Conservation (phyloP, 2,329 filamentous ascomycete species). For the Talaromyces sp. region DNA sequence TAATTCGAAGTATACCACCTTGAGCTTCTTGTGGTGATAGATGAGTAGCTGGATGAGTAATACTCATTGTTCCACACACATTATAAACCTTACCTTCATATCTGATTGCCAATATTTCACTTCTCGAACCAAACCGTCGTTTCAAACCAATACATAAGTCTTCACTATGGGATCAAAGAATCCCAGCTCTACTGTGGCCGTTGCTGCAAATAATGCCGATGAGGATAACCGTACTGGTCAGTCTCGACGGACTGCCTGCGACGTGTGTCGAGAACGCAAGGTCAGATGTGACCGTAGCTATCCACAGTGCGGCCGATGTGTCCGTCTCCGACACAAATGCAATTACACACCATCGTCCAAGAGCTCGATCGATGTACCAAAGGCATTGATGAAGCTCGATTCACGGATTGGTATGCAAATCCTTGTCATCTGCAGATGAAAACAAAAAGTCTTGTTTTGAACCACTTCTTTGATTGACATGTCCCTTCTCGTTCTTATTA, state of each 20-base stretch:
- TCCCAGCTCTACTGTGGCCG: not conserved
- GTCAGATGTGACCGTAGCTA: conserved; percentile 1
- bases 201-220: not conserved
- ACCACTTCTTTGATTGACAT: not conserved
- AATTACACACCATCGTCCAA: conserved; percentile 1
- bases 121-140: too few relatives aligned
- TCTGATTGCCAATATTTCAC: not conserved
- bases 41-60: not conserved
- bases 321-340: conserved; percentile 1
- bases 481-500: not conserved
- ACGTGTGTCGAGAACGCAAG: conserved; percentile 1
- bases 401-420: not conserved
- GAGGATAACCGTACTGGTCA: not conserved
- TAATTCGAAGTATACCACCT: not conserved
- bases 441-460: not conserved
- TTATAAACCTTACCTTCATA: not conserved
- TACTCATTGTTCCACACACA: not conserved
- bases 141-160: not conserved
- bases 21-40: not conserved
- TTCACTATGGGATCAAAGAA: not conserved
- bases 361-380: not conserved
- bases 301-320: not conserved
- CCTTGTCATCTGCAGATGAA: not conserved
- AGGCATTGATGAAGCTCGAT: not conserved
- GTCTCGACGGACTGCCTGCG: conserved; percentile 3